A percentile compares a stretch with the other conserved stretches of the same genome.
phyloP scores from a whole-genome alignment of 768 basidiomycete genomes.

The Hemileccinum rubropunctum region DNA sequence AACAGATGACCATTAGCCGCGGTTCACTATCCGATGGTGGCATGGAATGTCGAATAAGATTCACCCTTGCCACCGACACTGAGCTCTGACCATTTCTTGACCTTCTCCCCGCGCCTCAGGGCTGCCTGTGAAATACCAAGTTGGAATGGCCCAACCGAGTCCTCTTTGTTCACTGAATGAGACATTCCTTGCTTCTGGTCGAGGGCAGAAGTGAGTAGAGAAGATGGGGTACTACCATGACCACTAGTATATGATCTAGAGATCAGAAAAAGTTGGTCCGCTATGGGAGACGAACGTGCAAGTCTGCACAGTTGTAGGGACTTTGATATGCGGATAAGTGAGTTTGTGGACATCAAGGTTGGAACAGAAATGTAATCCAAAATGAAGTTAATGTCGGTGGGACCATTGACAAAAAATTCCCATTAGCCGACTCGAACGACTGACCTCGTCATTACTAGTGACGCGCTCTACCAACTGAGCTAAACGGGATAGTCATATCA shows the following conservation, averaged over 20 bases:
- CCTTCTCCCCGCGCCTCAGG: conserved; percentile 49
- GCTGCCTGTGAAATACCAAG: conserved; percentile 64
- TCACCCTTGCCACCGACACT: conserved; percentile 74
- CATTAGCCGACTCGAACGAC: conserved; percentile 62
- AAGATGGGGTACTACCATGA: conserved; percentile 41
- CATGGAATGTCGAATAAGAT: not conserved
- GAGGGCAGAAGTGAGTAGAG: conserved; percentile 61
- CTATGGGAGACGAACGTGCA: not conserved
- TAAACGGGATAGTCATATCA: conserved; percentile 28
- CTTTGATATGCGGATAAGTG: conserved; percentile 9
- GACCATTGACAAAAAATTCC: conserved; percentile 28
- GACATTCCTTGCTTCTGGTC: conserved; percentile 50
- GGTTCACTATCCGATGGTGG: not conserved
- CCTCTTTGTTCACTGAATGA: conserved; percentile 40
- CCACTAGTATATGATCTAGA: conserved; percentile 46
- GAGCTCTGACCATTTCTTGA: conserved; percentile 78
- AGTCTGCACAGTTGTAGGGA: not conserved
- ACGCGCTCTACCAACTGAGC: conserved; percentile 59
- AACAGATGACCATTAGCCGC: not conserved
- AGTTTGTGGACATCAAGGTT: conserved; percentile 12
- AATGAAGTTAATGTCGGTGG: too few species aligned
- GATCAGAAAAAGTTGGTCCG: not conserved
- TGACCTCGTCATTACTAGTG: conserved; percentile 72
- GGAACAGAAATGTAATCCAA: not conserved
- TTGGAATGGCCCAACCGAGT: conserved; percentile 75